Percentiles rank a stretch among this genome's conserved stretches.
phyloP scores from a whole-genome alignment of 495 filamentous ascomycete genomes.

The Penicillium bovifimosum region DNA sequence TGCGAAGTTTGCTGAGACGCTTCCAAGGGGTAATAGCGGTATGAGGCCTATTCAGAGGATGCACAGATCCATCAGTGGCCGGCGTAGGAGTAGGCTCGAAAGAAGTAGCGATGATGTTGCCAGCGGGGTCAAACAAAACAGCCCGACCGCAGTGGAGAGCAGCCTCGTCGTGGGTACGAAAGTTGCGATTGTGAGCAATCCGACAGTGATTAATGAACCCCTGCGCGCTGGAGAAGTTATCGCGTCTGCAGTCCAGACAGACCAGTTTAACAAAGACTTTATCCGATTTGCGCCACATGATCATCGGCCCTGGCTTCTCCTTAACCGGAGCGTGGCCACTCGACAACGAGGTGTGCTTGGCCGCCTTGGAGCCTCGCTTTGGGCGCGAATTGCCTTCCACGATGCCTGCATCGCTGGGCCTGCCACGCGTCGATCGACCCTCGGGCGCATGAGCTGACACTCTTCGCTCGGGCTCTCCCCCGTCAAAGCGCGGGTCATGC shows the following conservation, averaged over 20 bases:
- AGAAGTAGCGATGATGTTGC: slow-evolving; percentile 49
- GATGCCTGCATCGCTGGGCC: slow-evolving; percentile 51
- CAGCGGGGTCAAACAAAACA: slow-evolving; percentile 63
- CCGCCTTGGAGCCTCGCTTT: slow-evolving; percentile 50
- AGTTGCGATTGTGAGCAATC: slow-evolving; percentile 85
- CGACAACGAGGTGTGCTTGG: slow-evolving; percentile 67
- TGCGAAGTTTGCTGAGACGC: slow-evolving; percentile 37
- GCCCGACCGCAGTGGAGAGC: slow-evolving; percentile 82
- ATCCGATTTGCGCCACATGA: slow-evolving; percentile 57
- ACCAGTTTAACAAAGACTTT: slow-evolving; percentile 68
- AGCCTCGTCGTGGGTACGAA: slow-evolving; percentile 89
- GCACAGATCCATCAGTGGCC: slow-evolving; percentile 52
- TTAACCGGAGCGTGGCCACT: slow-evolving; percentile 65
- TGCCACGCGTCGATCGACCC: slow-evolving; percentile 72
- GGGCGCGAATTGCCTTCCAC: slow-evolving; percentile 57
- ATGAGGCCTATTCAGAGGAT: slow-evolving; percentile 61
- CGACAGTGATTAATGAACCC: slow-evolving; percentile 98
- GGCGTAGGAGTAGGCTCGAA: slow-evolving; percentile 35
- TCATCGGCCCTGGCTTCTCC: slow-evolving; percentile 57
- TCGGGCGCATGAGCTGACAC: slow-evolving; percentile 28
- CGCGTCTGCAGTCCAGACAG: slow-evolving; percentile 80
- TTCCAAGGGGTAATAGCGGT: slow-evolving; percentile 47
- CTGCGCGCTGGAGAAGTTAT: slow-evolving; percentile 90
- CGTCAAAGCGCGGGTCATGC: slow-evolving; percentile 82
- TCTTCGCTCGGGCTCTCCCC: slow-evolving; percentile 42